A percentile compares a stretch with the other conserved stretches of the same genome.
These are phyloP conservation scores for Exophiala mesophila DNA, from an alignment of 2,329 filamentous ascomycete genomes.

Conservation along the genomic window DNA sequence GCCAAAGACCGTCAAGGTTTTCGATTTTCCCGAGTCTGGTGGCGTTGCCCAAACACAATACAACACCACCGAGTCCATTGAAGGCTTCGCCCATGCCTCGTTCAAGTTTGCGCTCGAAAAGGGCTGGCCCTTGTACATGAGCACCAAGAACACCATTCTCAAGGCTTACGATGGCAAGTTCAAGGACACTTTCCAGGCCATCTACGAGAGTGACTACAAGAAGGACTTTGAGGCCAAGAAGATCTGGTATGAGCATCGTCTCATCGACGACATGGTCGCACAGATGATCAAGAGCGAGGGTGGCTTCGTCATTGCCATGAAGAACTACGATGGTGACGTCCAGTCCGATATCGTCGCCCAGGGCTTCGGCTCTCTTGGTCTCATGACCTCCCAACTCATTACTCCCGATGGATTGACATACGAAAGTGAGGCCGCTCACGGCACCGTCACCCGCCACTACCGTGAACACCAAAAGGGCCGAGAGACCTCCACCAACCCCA, in stretches of 20 bases:
- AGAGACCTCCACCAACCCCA: conserved; percentile 97
- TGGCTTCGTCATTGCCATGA: conserved; percentile 94
- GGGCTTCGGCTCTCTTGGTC: conserved; percentile 93
- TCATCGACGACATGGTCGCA: conserved; percentile 99
- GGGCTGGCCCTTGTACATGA: conserved; percentile 94
- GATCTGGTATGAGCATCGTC: conserved; percentile 98
- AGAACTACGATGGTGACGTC: conserved; percentile 99
- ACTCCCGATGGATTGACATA: conserved; percentile 96
- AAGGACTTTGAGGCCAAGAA: conserved; percentile 81
- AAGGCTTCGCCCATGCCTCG: conserved; percentile 88
- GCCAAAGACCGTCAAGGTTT: conserved; percentile 84
- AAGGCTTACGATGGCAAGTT: conserved; percentile 98
- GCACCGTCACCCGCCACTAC: conserved; percentile 97
- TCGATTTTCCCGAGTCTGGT: conserved; percentile 77
- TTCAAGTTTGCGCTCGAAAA: conserved; percentile 94
- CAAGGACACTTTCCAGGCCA: conserved; percentile 99
- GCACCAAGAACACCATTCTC: conserved; percentile 99
- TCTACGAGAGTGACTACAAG: conserved; percentile 86
- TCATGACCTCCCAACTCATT: conserved; percentile 97
- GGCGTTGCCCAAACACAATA: conserved; percentile 94
- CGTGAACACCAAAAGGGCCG: conserved; percentile 97
- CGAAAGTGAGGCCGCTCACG: conserved; percentile 96
- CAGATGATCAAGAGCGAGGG: conserved; percentile 99
- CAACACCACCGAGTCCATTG: conserved; percentile 95
- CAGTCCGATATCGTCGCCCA: conserved; percentile 98